Percentiles rank a stretch among this genome's conserved stretches.
Evolutionary conservation across 371 early-diverging fungal species (phyloP).

Genomic region (Apophysomyces ossiformis): DNA sequence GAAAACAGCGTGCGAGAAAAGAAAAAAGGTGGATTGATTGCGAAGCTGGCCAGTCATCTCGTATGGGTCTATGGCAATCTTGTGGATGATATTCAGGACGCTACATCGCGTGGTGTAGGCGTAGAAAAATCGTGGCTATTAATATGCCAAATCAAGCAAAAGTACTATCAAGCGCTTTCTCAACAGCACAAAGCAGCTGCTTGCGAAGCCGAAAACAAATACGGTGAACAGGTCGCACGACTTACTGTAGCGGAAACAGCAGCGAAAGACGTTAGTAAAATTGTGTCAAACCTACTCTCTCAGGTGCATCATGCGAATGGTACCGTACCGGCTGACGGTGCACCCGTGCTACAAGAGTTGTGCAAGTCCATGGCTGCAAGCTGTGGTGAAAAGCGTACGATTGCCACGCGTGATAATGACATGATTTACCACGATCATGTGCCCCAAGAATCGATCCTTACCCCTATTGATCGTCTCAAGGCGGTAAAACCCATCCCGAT

Average conservation of each 20-base stretch:
- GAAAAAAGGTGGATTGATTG: constrained; percentile 81
- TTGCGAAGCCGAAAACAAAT: constrained; percentile 76
- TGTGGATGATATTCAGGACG: constrained; percentile 69
- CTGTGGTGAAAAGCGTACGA: constrained; percentile 63
- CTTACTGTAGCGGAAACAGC: constrained; percentile 75
- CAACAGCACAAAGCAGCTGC: constrained; percentile 83
- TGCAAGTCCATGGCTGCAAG: constrained; percentile 62
- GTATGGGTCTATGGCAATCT: constrained; percentile 76
- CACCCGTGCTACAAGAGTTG: constrained; percentile 65
- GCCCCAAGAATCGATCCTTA: constrained; percentile 78
- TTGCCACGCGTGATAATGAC: constrained; percentile 89
- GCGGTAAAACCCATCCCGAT: constrained; percentile 81
- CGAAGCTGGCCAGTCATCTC: constrained; percentile 90
- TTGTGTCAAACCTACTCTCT: constrained; percentile 67
- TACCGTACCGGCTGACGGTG: constrained; percentile 55
- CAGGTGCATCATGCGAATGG: constrained; percentile 35
- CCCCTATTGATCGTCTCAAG: constrained; percentile 81
- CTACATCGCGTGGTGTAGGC: constrained; percentile 52
- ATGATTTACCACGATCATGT: constrained; percentile 92
- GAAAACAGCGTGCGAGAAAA: constrained; percentile 86
- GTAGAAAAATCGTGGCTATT: constrained; percentile 71
- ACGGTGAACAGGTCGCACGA: constrained; percentile 87
- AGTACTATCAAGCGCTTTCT: constrained; percentile 83
- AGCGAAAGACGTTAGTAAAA: constrained; percentile 84
- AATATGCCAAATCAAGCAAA: constrained; percentile 82